These are phyloP conservation scores for Hypoxylon intermedium DNA, from an alignment of 495 filamentous ascomycete species.

Conservation along the genomic window DNA sequence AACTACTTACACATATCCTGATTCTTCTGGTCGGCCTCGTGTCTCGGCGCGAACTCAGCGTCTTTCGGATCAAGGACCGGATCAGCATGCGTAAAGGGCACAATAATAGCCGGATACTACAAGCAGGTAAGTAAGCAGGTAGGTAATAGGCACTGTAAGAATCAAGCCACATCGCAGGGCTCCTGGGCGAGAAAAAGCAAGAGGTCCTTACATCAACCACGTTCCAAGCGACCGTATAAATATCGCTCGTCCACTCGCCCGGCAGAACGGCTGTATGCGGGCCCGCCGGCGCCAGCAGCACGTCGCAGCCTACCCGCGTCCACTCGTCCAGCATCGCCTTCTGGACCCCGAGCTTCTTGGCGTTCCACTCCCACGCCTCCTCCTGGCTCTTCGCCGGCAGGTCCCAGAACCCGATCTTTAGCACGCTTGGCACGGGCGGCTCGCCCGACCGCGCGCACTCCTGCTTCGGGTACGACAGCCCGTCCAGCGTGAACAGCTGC, in stretches of 20 bases:
- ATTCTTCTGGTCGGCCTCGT: conserved; percentile 34
- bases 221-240: conserved; percentile 48
- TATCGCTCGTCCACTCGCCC: conserved; percentile 42
- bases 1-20: conserved; percentile 40
- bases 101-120: conserved; percentile 46
- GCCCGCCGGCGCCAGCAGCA: conserved; percentile 43
- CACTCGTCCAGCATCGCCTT: conserved; percentile 45
- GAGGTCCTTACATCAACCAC: conserved; percentile 36
- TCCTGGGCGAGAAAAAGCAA: conserved; percentile 4
- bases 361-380: conserved; percentile 44
- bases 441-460: conserved; percentile 43
- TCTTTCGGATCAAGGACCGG: conserved; percentile 38
- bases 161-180: too few species aligned
- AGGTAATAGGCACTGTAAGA: too few species aligned
- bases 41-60: conserved; percentile 24
- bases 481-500: conserved; percentile 46
- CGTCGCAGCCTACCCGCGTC: conserved; percentile 41
- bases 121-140: background rate
- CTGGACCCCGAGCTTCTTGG: conserved; percentile 36
- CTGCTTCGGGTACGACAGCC: conserved; percentile 41
- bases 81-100: conserved; percentile 42
- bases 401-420: conserved; percentile 43
- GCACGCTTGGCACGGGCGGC: conserved; percentile 41
- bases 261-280: conserved; percentile 43
- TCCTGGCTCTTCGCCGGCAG: conserved; percentile 41